A percentile compares a stretch with the other conserved stretches of the same genome.
Evolutionary conservation across 2,329 filamentous ascomycete species (phyloP).

Genomic region (Colletotrichum ledebouriae): DNA sequence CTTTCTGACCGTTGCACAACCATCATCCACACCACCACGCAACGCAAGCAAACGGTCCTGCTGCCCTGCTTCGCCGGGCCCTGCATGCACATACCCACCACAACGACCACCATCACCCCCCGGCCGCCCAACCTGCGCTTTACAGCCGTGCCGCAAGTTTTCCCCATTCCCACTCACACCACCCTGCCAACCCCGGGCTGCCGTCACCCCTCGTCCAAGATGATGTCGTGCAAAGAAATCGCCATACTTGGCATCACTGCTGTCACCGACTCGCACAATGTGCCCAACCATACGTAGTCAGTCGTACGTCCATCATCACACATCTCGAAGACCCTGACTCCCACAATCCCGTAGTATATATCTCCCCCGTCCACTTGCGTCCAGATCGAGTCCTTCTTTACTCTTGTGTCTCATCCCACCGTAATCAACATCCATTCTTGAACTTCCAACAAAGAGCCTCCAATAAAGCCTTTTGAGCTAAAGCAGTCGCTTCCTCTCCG

Average conservation of each 20-base stretch:
- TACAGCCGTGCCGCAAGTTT: not conserved
- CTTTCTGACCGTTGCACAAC: not conserved
- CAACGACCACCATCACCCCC: not conserved
- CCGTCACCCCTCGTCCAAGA: conserved; percentile 25
- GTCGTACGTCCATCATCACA: conserved; percentile 24
- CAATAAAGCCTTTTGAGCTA: not conserved
- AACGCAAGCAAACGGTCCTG: not conserved
- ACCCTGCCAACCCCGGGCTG: conserved; percentile 15
- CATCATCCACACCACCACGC: not conserved
- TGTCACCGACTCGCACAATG: conserved; percentile 39
- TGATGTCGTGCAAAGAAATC: conserved; percentile 42
- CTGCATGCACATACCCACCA: conserved; percentile 29
- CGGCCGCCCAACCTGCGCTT: conserved; percentile 25
- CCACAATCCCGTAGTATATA: conserved; percentile 28
- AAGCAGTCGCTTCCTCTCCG: conserved; percentile 28
- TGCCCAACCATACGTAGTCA: conserved; percentile 29
- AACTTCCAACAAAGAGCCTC: conserved; percentile 1
- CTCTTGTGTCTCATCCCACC: conserved; percentile 20
- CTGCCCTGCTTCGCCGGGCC: conserved; percentile 38
- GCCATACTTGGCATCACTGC: conserved; percentile 39
- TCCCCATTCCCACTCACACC: not conserved
- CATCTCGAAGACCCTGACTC: conserved; percentile 7
- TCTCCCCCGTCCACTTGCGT: conserved; percentile 6
- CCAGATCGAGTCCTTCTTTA: not conserved
- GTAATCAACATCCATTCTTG: conserved; percentile 2